These are phyloP conservation scores for Pythium monospermum DNA, from an alignment of 352 stramenopile species.

Conservation along the genomic window DNA sequence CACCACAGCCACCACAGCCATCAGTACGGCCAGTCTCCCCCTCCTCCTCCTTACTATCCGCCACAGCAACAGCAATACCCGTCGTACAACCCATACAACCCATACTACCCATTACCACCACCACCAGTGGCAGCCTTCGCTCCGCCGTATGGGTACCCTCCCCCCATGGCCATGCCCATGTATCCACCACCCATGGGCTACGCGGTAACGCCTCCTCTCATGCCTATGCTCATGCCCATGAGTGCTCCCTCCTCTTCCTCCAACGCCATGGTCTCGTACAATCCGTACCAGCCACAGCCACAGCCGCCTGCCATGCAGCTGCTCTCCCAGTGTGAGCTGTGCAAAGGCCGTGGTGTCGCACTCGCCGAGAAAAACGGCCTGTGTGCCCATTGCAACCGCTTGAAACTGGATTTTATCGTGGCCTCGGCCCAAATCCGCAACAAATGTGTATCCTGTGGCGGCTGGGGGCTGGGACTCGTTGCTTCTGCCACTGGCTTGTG, in stretches of 20 bases:
- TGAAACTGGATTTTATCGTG: conserved; percentile 67
- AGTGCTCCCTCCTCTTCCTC: background rate
- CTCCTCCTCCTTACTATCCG: background rate
- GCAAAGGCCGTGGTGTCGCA: conserved; percentile 42
- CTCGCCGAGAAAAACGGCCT: conserved; percentile 68
- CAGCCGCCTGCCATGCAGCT: conserved; percentile 18
- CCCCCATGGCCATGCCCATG: conserved; percentile 11
- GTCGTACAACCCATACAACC: conserved; percentile 4
- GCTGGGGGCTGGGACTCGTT: conserved; percentile 56
- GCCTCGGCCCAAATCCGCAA: conserved; percentile 53
- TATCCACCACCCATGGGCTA: background rate
- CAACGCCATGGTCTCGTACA: background rate
- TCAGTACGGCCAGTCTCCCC: background rate
- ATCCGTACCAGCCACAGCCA: conserved; percentile 5
- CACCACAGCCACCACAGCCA: background rate
- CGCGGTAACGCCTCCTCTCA: background rate
- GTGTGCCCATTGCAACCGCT: conserved; percentile 62
- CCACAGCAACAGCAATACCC: background rate
- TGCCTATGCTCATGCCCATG: background rate
- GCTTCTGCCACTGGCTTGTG: conserved; percentile 42
- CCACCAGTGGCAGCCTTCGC: conserved; percentile 5
- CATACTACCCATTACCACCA: background rate
- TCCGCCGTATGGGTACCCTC: conserved; percentile 9
- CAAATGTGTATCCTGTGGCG: conserved; percentile 42
- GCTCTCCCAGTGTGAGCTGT: conserved; percentile 49